A percentile compares a stretch with the other conserved stretches of the same genome.
phyloP scores from a whole-genome alignment of 73 alveolate species.

The Stentor coeruleus region DNA sequence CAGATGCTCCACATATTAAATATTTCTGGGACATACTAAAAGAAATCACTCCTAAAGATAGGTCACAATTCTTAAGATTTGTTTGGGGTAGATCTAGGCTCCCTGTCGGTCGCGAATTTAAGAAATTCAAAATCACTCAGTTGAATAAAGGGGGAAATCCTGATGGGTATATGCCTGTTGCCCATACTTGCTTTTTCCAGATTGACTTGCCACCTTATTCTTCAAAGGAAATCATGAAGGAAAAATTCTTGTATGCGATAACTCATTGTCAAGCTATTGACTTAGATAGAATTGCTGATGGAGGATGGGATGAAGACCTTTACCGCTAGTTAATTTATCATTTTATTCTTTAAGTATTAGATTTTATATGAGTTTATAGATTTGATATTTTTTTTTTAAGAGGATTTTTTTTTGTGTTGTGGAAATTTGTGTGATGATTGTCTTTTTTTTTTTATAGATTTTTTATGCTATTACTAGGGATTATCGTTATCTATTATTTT shows the following conservation, averaged over 20 bases:
- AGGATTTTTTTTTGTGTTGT: no score
- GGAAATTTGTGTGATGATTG: no score
- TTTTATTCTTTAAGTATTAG: no score
- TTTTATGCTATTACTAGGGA: no score
- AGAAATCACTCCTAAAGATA: constrained; percentile 71
- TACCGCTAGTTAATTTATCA: neutral
- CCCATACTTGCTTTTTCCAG: constrained; percentile 93
- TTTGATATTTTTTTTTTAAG: no score
- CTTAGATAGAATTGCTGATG: constrained; percentile 32
- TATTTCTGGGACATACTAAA: constrained; percentile 86
- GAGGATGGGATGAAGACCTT: constrained; percentile 33
- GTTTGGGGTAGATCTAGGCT: constrained; percentile 93
- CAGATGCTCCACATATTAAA: constrained; percentile 60
- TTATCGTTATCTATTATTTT: no score
- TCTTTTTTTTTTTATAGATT: no score
- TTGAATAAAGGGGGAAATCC: constrained; percentile 31
- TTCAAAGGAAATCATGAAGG: constrained; percentile 62
- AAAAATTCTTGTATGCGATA: constrained; percentile 81
- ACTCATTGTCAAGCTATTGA: constrained; percentile 72
- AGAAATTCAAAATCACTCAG: constrained; percentile 39
- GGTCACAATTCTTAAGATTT: constrained; percentile 75
- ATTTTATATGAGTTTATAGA: no score
- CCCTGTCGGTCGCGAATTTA: constrained; percentile 73
- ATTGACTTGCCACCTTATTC: constrained; percentile 86
- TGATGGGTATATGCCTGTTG: constrained; percentile 63